Percentiles rank a stretch among this genome's conserved stretches.
phyloP scores from a whole-genome alignment of 2,329 filamentous ascomycete species.

The Arthrobotrys sinensis region DNA sequence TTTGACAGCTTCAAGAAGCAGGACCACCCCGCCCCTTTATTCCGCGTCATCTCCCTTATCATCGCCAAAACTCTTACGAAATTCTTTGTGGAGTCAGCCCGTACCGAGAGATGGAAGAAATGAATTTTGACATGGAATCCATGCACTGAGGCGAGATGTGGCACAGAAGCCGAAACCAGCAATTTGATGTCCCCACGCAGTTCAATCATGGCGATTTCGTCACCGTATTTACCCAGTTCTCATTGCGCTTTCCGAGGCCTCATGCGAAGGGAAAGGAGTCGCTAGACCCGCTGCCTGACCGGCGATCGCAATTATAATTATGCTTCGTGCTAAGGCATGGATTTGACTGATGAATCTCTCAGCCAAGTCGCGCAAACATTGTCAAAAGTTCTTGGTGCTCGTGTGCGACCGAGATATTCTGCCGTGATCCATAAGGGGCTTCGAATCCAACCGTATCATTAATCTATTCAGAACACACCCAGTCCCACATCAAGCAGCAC shows the following conservation, averaged over 20 bases:
- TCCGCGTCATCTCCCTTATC: slow-evolving; percentile 32
- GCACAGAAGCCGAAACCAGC: slow-evolving; percentile 36
- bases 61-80: slow-evolving; percentile 30
- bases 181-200: slow-evolving; percentile 28
- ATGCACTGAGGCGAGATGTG: slow-evolving; percentile 31
- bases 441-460: slow-evolving; percentile 36
- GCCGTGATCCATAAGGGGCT: slow-evolving; percentile 37
- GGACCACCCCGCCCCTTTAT: slow-evolving; percentile 22
- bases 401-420: slow-evolving; percentile 31
- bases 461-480: slow-evolving; percentile 55
- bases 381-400: slow-evolving; percentile 7
- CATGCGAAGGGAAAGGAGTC: slow-evolving; percentile 18
- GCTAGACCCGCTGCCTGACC: slow-evolving; percentile 28
- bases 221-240: slow-evolving; percentile 6
- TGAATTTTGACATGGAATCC: slow-evolving; percentile 38
- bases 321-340: slow-evolving; percentile 10
- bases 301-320: slow-evolving; percentile 41
- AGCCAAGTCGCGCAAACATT: slow-evolving; percentile 33
- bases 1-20: slow-evolving; percentile 17
- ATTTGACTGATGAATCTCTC: neutral
- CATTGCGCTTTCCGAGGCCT: slow-evolving; percentile 9
- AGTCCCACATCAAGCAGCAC: slow-evolving; percentile 23
- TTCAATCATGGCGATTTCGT: slow-evolving; percentile 23
- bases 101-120: slow-evolving; percentile 26
- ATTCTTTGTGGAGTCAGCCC: slow-evolving; percentile 5